Base-by-base conservation (phyloP, 2,329 filamentous ascomycete genomes). In the Dactylonectria macrodidyma region DNA sequence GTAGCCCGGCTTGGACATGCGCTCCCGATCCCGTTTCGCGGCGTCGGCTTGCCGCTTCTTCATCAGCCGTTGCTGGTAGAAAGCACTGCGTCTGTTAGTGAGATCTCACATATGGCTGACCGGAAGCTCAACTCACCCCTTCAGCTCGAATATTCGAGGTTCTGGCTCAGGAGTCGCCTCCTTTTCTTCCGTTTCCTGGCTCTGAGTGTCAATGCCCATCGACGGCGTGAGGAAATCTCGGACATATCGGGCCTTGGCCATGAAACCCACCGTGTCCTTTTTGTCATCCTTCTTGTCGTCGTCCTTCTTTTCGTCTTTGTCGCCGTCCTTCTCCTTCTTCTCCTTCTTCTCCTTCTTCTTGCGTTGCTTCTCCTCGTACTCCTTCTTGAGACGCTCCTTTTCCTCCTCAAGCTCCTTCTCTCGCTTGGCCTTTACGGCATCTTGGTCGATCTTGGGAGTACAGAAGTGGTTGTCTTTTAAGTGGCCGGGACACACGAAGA, bases 401-500 rank as follows among this genome's bases (percentile, higher is more conserved):
- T 92, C 90, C 24, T 90, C 87, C 24, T 92, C 89, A 59, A 90
- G 79, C 66, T 91, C 89, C 76, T 89, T 89, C 76, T 93, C 81
- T 22, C 78, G 74, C 76, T 90, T 91, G 76, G 85, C 88, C 79
- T 91, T 87, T 76, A 89, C 76, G 67, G 91, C 84, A 71, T 88
- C 91, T 59, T 90, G 88, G 76, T 95, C 92, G 67, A 93, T 86
- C 67, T 92, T 91, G 67, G 93, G 91, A 76, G 87, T 85, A 77
- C 93, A 95, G 80, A 98, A 98, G 47, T 92, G 90, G 36, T 85
- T 86, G 77, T 98, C 96, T 76, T 92, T 93, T 9, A 98, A 84
- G 81, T 99, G 96, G 36, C 88, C 85, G 6, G 91, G 87, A 75
- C 96, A 99, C 51, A 97, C 89, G 79, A 97, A 98, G 84, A 99